phyloP scores from a whole-genome alignment of 208 protist species.

The Leishmania aethiopica region DNA sequence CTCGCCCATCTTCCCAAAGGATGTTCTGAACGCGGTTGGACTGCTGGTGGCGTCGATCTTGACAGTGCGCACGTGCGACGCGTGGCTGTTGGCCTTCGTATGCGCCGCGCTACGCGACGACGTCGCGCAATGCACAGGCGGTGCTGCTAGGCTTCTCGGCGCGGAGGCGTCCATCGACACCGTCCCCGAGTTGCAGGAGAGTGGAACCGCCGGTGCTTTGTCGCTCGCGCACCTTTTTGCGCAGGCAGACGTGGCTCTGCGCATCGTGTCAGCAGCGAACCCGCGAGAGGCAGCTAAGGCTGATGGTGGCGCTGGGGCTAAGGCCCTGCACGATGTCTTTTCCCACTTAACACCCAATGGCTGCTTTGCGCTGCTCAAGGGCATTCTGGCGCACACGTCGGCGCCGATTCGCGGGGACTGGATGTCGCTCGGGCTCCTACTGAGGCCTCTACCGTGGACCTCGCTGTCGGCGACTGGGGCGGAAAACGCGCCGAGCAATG shows the following conservation, averaged over 20 bases:
- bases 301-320: conserved; percentile 4
- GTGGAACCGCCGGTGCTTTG: background rate
- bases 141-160: background rate
- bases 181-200: background rate
- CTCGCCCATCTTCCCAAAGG: conserved; percentile 77
- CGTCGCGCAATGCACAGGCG: background rate
- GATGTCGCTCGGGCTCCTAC: conserved; percentile 46
- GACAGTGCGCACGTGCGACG: conserved; percentile 62
- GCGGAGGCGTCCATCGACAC: background rate
- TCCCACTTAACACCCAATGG: conserved; percentile 65
- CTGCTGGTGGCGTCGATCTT: conserved; percentile 77
- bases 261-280: conserved; percentile 19
- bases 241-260: conserved; percentile 15
- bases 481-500: background rate
- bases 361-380: conserved; percentile 83
- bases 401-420: conserved; percentile 46
- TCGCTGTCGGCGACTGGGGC: background rate
- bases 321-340: conserved; percentile 45
- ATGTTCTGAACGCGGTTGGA: conserved; percentile 87
- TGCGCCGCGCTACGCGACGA: conserved; percentile 41
- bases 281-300: conserved; percentile 9
- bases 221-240: conserved; percentile 21
- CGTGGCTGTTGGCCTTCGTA: conserved; percentile 47
- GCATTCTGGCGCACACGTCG: conserved; percentile 81
- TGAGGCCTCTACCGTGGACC: conserved; percentile 24